Percentiles rank a stretch among this genome's conserved stretches.
phyloP scores from a whole-genome alignment of 805 yeast genomes.

The Spathaspora passalidarum region DNA sequence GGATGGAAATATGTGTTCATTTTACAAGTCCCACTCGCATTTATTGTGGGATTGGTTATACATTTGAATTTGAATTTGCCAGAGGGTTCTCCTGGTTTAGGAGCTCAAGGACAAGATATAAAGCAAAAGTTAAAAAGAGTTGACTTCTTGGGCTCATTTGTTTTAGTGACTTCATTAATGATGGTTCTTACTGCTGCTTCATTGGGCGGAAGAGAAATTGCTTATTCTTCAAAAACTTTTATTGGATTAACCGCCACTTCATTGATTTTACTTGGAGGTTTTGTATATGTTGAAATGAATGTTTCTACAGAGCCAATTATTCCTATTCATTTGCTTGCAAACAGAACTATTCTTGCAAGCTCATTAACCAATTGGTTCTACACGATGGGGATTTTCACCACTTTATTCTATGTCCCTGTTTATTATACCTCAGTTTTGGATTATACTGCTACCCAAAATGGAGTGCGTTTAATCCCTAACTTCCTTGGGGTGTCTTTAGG shows the following conservation, averaged over 20 bases:
- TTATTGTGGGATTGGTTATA: conserved; percentile 38
- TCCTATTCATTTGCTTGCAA: conserved; percentile 56
- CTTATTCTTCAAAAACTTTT: conserved; percentile 45
- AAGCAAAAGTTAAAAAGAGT: conserved; percentile 52
- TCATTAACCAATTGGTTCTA: conserved; percentile 68
- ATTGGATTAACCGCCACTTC: conserved; percentile 30
- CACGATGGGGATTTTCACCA: conserved; percentile 65
- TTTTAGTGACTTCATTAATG: conserved; percentile 57
- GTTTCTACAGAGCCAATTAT: conserved; percentile 63
- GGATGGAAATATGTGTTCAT: conserved; percentile 51
- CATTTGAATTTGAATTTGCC: conserved; percentile 45
- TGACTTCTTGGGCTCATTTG: conserved; percentile 63
- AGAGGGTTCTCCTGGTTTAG: conserved; percentile 54
- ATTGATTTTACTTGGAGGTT: conserved; percentile 32
- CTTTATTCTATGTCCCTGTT: conserved; percentile 69
- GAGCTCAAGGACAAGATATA: conserved; percentile 45
- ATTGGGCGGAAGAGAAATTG: conserved; percentile 55
- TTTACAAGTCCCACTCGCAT: conserved; percentile 41
- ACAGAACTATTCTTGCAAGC: conserved; percentile 61
- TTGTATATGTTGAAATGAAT: conserved; percentile 49
- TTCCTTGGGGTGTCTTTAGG: conserved; percentile 68
- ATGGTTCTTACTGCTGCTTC: conserved; percentile 64
- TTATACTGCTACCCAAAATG: conserved; percentile 54
- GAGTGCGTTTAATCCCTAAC: conserved; percentile 59
- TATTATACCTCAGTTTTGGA: conserved; percentile 55